A percentile compares a stretch with the other conserved stretches of the same genome.
Conservation (phyloP, 208 protist genomes). For the Herpetomonas samuelpessoai region DNA sequence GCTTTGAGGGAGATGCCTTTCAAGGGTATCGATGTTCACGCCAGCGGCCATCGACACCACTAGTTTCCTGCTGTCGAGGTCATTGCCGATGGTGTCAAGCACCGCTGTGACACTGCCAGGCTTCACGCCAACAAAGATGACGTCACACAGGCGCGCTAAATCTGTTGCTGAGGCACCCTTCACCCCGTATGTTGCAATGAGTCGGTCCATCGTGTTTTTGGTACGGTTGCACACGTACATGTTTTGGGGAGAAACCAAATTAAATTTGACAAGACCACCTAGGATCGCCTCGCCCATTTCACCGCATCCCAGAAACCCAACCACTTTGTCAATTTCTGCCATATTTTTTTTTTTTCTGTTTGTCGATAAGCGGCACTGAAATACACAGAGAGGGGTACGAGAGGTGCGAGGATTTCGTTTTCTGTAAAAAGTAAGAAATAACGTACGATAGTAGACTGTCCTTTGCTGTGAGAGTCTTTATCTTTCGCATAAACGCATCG, state of each 20-base stretch:
- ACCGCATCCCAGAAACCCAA: conserved; percentile 94
- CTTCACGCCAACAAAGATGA: conserved; percentile 94
- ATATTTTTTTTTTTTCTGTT: no score
- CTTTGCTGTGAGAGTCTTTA: no score
- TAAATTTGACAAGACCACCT: conserved; percentile 43
- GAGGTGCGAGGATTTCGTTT: conserved; percentile 93
- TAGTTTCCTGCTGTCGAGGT: conserved; percentile 40
- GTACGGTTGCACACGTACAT: conserved; percentile 78
- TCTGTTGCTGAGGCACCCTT: conserved; percentile 32
- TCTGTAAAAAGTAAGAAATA: not conserved
- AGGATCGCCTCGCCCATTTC: conserved; percentile 93
- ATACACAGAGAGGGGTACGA: no score
- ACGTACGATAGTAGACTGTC: not conserved
- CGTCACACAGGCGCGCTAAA: conserved; percentile 52
- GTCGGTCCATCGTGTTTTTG: conserved; percentile 24
- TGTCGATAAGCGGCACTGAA: no score
- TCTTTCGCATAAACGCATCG: no score
- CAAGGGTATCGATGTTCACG: conserved; percentile 72
- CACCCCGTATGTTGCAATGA: conserved; percentile 54
- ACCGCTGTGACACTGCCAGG: conserved; percentile 76
- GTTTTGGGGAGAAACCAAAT: conserved; percentile 28
- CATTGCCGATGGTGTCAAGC: conserved; percentile 46
- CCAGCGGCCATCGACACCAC: conserved; percentile 94
- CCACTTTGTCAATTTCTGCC: not conserved
- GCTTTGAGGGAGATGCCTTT: conserved; percentile 35